Conservation (phyloP, 176 grass and related monocot species). For the Pontederia paniculata region DNA sequence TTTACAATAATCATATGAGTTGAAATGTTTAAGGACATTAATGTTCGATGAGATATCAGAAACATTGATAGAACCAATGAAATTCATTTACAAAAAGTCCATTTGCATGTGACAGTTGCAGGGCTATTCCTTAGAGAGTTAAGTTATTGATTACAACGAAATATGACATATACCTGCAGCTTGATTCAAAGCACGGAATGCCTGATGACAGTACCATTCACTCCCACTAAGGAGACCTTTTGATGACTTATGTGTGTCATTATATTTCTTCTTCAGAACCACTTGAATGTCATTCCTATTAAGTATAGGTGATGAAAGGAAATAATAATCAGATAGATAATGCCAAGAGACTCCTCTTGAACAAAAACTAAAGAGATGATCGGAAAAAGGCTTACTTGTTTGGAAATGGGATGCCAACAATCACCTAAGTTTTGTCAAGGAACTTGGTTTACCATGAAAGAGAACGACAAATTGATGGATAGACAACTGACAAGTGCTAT, state of each 20-base stretch:
- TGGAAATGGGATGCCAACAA: constrained; percentile 97
- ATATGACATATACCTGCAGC: constrained; percentile 52
- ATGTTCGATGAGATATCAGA: too few species aligned
- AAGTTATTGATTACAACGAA: background rate
- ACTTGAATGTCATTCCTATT: constrained; percentile 86
- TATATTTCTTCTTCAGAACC: constrained; percentile 83
- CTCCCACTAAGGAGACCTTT: constrained; percentile 77
- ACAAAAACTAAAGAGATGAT: constrained; percentile 3
- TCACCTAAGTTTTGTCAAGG: constrained; percentile 82
- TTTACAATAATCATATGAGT: too few species aligned
- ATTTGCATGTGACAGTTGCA: too few species aligned
- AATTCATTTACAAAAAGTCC: too few species aligned
- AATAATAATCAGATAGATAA: too few species aligned
- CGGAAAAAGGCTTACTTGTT: constrained; percentile 57
- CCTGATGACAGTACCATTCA: constrained; percentile 98
- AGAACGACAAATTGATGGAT: constrained; percentile 3
- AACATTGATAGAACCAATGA: too few species aligned
- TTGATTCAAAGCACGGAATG: constrained; percentile 96
- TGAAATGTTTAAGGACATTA: too few species aligned
- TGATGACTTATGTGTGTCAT: constrained; percentile 76
- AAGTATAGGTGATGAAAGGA: too few species aligned
- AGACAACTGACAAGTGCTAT: constrained; percentile 16
- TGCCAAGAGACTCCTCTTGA: background rate
- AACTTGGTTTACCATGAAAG: too few species aligned
- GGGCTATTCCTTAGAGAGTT: background rate